These are phyloP conservation scores for Tulasnella sp. DNA, from an alignment of 768 basidiomycete species.

Conservation along the genomic window DNA sequence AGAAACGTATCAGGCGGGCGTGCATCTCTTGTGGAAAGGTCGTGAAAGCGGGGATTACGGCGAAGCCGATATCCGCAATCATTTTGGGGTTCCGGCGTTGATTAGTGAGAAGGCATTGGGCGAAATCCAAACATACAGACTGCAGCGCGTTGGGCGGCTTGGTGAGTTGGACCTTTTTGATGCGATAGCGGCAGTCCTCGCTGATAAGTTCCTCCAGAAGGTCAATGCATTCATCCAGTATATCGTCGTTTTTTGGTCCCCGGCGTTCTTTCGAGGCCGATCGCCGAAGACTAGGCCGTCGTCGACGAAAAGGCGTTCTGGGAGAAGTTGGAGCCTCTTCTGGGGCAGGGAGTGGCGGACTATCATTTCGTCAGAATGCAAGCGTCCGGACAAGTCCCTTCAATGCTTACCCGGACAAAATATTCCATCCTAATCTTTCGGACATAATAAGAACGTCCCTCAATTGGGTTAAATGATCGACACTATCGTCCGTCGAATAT, in stretches of 20 bases:
- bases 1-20: conserved; percentile 60
- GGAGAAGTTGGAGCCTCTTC: conserved; percentile 31
- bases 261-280: conserved; percentile 11
- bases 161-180: conserved; percentile 54
- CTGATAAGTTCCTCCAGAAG: conserved; percentile 60
- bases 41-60: conserved; percentile 69
- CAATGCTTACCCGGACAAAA: conserved; percentile 52
- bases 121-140: conserved; percentile 64
- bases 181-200: conserved; percentile 69
- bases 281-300: conserved; percentile 46
- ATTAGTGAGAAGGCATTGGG: conserved; percentile 51
- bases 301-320: conserved; percentile 47
- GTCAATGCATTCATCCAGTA: conserved; percentile 49
- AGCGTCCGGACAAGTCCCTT: background rate
- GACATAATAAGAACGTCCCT: conserved; percentile 58
- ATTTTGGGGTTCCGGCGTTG: conserved; percentile 53
- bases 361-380: background rate
- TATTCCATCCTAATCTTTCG: conserved; percentile 55
- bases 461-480: conserved; percentile 60
- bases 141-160: conserved; percentile 77
- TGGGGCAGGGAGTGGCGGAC: background rate
- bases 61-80: conserved; percentile 59
- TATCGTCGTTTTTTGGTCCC: conserved; percentile 21
- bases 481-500: conserved; percentile 65
- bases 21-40: conserved; percentile 65